phyloP scores from a whole-genome alignment of 768 basidiomycete species.

The Trametes elegans region DNA sequence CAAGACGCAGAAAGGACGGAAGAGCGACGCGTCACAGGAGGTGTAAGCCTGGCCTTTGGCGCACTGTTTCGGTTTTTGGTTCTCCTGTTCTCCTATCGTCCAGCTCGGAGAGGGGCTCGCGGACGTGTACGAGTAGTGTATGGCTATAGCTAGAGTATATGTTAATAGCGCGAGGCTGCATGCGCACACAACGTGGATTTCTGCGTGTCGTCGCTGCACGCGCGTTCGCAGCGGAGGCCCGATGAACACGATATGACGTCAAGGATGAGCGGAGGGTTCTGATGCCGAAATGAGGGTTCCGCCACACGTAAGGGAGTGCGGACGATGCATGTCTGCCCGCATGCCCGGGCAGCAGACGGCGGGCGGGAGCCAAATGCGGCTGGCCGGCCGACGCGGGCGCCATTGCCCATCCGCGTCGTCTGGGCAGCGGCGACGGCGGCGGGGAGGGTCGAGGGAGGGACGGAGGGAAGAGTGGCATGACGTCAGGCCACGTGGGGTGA shows the following conservation, averaged over 20 bases:
- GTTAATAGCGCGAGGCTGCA: not conserved
- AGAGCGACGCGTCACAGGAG: slow-evolving; percentile 26
- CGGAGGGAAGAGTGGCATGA: not conserved
- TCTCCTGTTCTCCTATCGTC: not conserved
- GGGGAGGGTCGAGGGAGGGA: not conserved
- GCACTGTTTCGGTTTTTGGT: not conserved
- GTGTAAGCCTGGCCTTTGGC: not conserved
- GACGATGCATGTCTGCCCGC: not conserved
- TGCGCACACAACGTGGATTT: not conserved
- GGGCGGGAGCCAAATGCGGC: too few relatives aligned
- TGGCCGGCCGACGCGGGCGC: not conserved
- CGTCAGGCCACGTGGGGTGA: slow-evolving; percentile 15
- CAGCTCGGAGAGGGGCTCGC: not conserved
- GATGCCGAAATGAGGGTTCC: slow-evolving; percentile 2
- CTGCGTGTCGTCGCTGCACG: not conserved
- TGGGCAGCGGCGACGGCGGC: not conserved
- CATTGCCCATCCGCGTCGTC: not conserved
- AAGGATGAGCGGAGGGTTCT: slow-evolving; percentile 10
- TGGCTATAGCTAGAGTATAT: not conserved
- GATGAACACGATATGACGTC: slow-evolving; percentile 17
- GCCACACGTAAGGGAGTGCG: not conserved
- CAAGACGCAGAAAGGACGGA: slow-evolving; percentile 53
- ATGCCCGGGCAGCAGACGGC: too few relatives aligned
- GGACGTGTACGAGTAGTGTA: slow-evolving; percentile 14
- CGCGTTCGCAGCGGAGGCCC: not conserved